These are phyloP conservation scores for Tubosaeta brunneosetosa DNA, from an alignment of 768 basidiomycete genomes.

Conservation along the genomic window DNA sequence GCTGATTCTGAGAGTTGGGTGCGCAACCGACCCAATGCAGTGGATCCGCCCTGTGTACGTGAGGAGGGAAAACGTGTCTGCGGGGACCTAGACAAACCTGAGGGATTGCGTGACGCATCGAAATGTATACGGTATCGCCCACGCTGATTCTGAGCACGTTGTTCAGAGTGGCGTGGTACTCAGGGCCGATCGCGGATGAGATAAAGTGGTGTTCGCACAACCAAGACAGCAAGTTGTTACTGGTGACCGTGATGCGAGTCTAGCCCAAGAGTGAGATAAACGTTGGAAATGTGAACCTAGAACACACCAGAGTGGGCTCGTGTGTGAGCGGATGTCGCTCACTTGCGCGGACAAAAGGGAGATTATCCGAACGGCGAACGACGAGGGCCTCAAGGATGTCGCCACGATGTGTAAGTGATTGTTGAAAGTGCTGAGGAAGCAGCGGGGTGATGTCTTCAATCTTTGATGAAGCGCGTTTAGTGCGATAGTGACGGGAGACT, in stretches of 20 bases:
- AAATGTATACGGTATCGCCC: slow-evolving; percentile 58
- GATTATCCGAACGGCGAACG: slow-evolving; percentile 27
- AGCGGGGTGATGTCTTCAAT: slow-evolving; percentile 31
- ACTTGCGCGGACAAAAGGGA: slow-evolving; percentile 27
- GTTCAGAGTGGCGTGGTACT: slow-evolving; percentile 33
- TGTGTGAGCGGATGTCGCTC: slow-evolving; percentile 11
- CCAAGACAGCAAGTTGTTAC: slow-evolving; percentile 45
- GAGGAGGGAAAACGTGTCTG: slow-evolving; percentile 12
- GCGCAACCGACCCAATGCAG: slow-evolving; percentile 68
- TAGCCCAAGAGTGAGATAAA: slow-evolving; percentile 25
- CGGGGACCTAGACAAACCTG: slow-evolving; percentile 40
- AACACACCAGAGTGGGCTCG: slow-evolving; percentile 27
- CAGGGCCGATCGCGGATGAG: slow-evolving; percentile 22
- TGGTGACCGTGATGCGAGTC: slow-evolving; percentile 50
- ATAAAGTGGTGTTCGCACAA: slow-evolving; percentile 34
- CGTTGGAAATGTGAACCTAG: neutral
- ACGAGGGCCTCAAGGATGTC: slow-evolving; percentile 31
- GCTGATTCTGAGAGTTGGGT: slow-evolving; percentile 64
- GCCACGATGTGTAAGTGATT: slow-evolving; percentile 21
- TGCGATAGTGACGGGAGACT: slow-evolving; percentile 1
- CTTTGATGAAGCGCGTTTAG: slow-evolving; percentile 22
- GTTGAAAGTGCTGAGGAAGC: slow-evolving; percentile 26
- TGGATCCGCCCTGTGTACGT: slow-evolving; percentile 73
- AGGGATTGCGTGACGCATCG: slow-evolving; percentile 44
- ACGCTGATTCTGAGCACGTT: slow-evolving; percentile 38